Percentiles rank a stretch among this genome's conserved stretches.
Conservation (phyloP, 257 asterid genomes). For the Henckelia pumila region DNA sequence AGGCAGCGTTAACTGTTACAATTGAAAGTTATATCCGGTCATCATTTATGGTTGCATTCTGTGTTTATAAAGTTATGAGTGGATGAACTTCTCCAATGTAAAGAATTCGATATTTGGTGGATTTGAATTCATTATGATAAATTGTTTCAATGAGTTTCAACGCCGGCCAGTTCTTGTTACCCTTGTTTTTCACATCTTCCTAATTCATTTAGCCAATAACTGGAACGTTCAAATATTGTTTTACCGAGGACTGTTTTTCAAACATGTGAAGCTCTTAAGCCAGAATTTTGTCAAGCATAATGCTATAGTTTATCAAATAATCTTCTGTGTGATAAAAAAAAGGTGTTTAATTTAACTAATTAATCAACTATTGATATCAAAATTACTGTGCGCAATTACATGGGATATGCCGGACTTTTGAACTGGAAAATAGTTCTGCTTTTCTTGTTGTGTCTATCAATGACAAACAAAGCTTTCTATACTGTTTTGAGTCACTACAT, state of each 20-base stretch:
- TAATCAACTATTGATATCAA: not conserved
- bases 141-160: not conserved
- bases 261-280: not conserved
- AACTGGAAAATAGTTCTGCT: not conserved
- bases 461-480: not conserved
- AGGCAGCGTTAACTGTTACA: too few species aligned
- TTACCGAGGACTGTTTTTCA: not conserved
- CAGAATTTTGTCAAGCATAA: not conserved
- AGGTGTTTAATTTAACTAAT: too few species aligned
- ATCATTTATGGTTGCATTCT: too few species aligned
- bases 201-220: not conserved
- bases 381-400: constrained; percentile 10
- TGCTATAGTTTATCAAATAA: too few species aligned
- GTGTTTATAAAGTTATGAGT: too few species aligned
- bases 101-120: too few species aligned
- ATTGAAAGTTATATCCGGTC: too few species aligned
- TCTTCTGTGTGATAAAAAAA: not conserved
- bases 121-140: not conserved
- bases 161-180: not conserved
- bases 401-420: constrained; percentile 1
- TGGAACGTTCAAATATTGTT: not conserved
- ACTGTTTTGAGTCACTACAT: constrained; percentile 13
- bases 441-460: not conserved
- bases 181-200: not conserved
- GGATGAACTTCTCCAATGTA: too few species aligned